Base-by-base conservation (phyloP, 2,329 filamentous ascomycete species). In the Clarireedia monteithiana region DNA sequence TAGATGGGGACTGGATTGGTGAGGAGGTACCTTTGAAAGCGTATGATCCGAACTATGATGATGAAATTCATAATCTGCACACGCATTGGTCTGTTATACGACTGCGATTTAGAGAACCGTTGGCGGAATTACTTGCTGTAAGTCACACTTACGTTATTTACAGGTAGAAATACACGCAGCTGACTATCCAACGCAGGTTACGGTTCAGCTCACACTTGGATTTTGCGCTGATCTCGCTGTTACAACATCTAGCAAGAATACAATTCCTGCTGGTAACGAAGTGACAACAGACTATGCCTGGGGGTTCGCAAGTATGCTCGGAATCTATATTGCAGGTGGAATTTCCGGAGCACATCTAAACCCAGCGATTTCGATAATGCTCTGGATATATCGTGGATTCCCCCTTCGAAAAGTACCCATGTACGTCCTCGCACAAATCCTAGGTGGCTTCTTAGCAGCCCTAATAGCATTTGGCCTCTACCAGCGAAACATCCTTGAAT, bases 231-330 rank as follows among this genome's bases (percentile, higher is more conserved):
- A 80, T 55, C 68, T 80, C 1, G 72, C 72, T 1, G 72, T 77
- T 2, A 38, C 48, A 15, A 63, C 62, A 38, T 63, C 63, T 12
- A 47, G 38, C 17, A 50, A 40, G 23, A 58, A 65, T 53, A 17
- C 34, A 40, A 38, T n/a, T 2, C 48, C 54, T 17, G 64, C 69
- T 1, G 72, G 72, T 1, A 77, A 75, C 34, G 73, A 74, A 4
- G 71, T 73, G 58, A 73, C 74, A 9, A 71, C 73, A 3, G 64
- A 67, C 26, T 75, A 70, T 71, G 72, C 74, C 5, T 82, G 79
- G 79, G 80, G 79, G 1, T 69, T 82, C 14, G 78, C 75, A 1
- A 74, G 74, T 23, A 83, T 81, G 75, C 69, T 75, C 34, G 74
- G 68, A 9, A 75, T 77, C 59, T 75, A 76, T 57, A 71, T 76